A percentile compares a stretch with the other conserved stretches of the same genome.
phyloP scores from a whole-genome alignment of 345 rosid genomes.

The Sonneratia alba region DNA sequence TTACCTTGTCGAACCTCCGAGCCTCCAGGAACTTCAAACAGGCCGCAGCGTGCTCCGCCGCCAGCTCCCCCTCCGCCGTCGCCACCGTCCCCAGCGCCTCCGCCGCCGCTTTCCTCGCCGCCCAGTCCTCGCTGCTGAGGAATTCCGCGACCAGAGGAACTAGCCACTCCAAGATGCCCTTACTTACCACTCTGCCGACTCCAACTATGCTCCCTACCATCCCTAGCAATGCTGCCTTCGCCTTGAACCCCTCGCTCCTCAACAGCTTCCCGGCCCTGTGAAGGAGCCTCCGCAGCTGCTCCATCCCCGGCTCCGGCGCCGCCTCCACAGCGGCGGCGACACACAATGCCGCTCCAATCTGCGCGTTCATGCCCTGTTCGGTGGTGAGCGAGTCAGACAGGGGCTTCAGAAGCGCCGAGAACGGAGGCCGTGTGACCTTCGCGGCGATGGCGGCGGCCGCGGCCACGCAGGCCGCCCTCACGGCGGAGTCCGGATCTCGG shows the following conservation, averaged over 20 bases:
- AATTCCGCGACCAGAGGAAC: conserved; percentile 54
- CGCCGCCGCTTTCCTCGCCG: conserved; percentile 81
- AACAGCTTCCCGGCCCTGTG: conserved; percentile 62
- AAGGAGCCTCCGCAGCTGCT: conserved; percentile 47
- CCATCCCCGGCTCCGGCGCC: conserved; percentile 53
- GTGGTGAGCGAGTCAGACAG: conserved; percentile 47
- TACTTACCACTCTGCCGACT: conserved; percentile 46
- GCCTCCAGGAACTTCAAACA: conserved; percentile 44
- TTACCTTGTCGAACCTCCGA: conserved; percentile 84
- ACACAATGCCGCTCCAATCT: conserved; percentile 79
- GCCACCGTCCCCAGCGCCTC: conserved; percentile 72
- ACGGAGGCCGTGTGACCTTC: conserved; percentile 41
- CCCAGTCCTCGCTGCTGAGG: conserved; percentile 72
- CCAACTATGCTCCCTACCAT: conserved; percentile 57
- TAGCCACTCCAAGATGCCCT: conserved; percentile 51
- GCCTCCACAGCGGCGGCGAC: conserved; percentile 66
- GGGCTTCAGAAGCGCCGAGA: conserved; percentile 50
- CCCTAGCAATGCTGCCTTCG: conserved; percentile 58
- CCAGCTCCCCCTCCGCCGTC: conserved; percentile 44
- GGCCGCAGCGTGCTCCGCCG: conserved; percentile 34
- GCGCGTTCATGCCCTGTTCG: conserved; percentile 64
- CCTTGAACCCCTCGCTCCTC: conserved; percentile 64
- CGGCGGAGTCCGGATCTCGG: conserved; percentile 76
- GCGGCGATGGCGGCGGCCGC: conserved; percentile 62
- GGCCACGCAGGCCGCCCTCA: conserved; percentile 68